Evolutionary conservation across 257 asterid genomes (phyloP).

Genomic region (Plantago elongata): DNA sequence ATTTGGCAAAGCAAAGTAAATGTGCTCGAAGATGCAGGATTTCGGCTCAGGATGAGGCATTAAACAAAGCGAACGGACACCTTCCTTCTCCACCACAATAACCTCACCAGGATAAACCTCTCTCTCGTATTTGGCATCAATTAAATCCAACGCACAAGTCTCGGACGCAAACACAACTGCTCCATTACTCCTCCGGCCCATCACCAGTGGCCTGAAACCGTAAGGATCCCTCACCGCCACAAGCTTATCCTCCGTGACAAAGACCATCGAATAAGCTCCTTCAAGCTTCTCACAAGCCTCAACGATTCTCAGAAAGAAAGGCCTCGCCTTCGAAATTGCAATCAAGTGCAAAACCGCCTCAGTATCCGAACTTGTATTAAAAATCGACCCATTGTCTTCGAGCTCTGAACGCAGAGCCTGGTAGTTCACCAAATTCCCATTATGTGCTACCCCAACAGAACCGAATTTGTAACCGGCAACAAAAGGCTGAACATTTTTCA

Average conservation of each 20-base stretch:
- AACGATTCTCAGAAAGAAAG: conserved; percentile 70
- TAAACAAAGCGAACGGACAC: conserved; percentile 50
- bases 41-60: conserved; percentile 59
- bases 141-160: conserved; percentile 62
- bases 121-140: conserved; percentile 74
- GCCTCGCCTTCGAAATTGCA: conserved; percentile 83
- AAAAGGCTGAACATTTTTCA: conserved; percentile 92
- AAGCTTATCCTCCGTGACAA: conserved; percentile 54
- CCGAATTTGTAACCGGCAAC: conserved; percentile 86
- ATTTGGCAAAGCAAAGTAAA: conserved; percentile 72
- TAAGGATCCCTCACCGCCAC: conserved; percentile 63
- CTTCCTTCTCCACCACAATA: conserved; percentile 56
- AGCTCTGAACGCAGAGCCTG: conserved; percentile 63
- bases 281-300: conserved; percentile 84
- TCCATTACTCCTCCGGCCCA: conserved; percentile 64
- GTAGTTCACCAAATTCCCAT: conserved; percentile 89
- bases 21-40: conserved; percentile 85
- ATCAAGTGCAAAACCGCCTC: conserved; percentile 88
- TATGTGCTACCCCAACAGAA: conserved; percentile 93
- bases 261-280: conserved; percentile 87
- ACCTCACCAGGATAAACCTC: conserved; percentile 70
- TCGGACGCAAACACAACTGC: conserved; percentile 64
- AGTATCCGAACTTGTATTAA: conserved; percentile 81
- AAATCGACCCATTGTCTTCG: conserved; percentile 82
- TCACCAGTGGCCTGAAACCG: conserved; percentile 64